Evolutionary conservation across 2,329 filamentous ascomycete genomes (phyloP), one percentile per base, ranked within the genome.

Genomic region (Alternaria rosae): DNA sequence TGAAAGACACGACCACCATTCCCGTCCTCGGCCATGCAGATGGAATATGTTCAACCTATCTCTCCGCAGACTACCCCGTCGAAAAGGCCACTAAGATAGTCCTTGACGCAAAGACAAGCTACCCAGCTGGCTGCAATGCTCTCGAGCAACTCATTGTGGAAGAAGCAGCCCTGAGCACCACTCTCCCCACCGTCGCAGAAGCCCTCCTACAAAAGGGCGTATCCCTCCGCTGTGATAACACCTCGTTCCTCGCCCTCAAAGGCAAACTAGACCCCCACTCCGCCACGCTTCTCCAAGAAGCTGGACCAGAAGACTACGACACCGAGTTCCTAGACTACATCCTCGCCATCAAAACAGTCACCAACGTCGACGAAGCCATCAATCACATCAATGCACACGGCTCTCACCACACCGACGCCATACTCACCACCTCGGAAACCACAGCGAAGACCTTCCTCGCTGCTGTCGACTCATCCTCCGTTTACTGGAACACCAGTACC

Each of bases 401-500:
- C 54, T 97, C 93, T 12, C 92, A 96, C 79, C 95, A 99, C 84
- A 99, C 95, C 9, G 95, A 99, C 78, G 89, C 86, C 54, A 97
- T 99, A 76, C 81, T 98, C 64, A 98, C 94, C 0, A 82, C 87
- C 6, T 88, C 89, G 25, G 79, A 84, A 50, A 83, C 85, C 10
- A 84, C 88, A 30, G 94, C 95, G 5, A 90, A 96, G 73, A 84
- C 84, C 52, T 99, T 98, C 84, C 92, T 96, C 87, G 87, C 88
- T 45, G 88, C 88, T 61, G 88, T 98, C 53, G 95, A 98, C 81
- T 92, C 93, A 26, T 91, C 93, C 0, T 94, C 94, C 54, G 94
- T 94, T 17, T 99, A 97, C 85, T 97, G 94, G 93, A 99, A 99
- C 78, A 92, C 93, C 8, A 96, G 92, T 23, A 97, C 93, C 9